A percentile compares a stretch with the other conserved stretches of the same genome.
Conservation (phyloP, 768 basidiomycete species). For the Lactarius trivialis region DNA sequence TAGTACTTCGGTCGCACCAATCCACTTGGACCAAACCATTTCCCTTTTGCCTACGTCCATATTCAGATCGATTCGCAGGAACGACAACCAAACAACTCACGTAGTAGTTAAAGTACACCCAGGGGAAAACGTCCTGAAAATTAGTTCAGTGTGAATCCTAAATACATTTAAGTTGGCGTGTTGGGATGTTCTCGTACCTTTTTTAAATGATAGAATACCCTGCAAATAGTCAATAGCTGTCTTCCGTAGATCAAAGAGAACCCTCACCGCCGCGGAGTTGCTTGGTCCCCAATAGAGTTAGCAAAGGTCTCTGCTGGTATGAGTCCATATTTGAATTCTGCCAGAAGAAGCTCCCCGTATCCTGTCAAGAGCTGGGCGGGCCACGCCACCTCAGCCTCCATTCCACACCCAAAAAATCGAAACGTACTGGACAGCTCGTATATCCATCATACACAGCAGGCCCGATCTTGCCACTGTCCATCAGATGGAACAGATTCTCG, state of each 20-base stretch:
- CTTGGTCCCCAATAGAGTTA: slow-evolving; percentile 61
- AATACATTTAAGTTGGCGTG: slow-evolving; percentile 19
- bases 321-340: slow-evolving; percentile 91
- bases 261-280: slow-evolving; percentile 62
- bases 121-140: slow-evolving; percentile 32
- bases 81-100: slow-evolving; percentile 6
- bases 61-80: not conserved
- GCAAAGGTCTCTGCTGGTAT: slow-evolving; percentile 85
- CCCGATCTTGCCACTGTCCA: slow-evolving; percentile 66
- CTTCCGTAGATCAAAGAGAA: not conserved
- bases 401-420: not conserved
- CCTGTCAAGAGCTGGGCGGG: slow-evolving; percentile 66
- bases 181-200: slow-evolving; percentile 22
- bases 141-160: not conserved
- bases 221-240: slow-evolving; percentile 1
- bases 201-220: slow-evolving; percentile 43
- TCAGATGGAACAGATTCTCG: slow-evolving; percentile 75
- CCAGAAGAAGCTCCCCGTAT: slow-evolving; percentile 77
- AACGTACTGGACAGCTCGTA: slow-evolving; percentile 75
- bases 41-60: slow-evolving; percentile 26
- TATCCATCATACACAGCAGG: slow-evolving; percentile 80
- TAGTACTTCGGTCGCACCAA: slow-evolving; percentile 24
- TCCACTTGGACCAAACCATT: slow-evolving; percentile 30
- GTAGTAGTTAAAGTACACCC: slow-evolving; percentile 29
- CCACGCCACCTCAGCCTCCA: slow-evolving; percentile 4